These are phyloP conservation scores for Vanderwaltozyma yarrowii DNA, from an alignment of 805 yeast genomes.

Conservation along the genomic window DNA sequence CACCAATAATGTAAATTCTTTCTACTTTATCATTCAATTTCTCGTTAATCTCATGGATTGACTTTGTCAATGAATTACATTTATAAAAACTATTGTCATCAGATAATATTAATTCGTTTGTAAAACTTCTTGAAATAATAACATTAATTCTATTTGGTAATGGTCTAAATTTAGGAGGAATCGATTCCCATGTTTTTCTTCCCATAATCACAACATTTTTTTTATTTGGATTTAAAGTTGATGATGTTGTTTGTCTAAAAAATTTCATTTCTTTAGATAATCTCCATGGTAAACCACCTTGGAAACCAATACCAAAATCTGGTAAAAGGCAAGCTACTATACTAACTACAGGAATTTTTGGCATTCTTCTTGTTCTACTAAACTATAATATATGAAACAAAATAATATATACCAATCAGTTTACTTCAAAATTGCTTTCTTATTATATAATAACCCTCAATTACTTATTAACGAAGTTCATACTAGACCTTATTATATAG, in stretches of 20 bases:
- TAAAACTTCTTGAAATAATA: slow-evolving; percentile 48
- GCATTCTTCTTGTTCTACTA: neutral
- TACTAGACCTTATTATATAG: too few species aligned
- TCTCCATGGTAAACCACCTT: slow-evolving; percentile 83
- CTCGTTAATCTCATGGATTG: slow-evolving; percentile 28
- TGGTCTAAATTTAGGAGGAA: slow-evolving; percentile 78
- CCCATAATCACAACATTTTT: slow-evolving; percentile 90
- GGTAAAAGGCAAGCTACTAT: slow-evolving; percentile 85
- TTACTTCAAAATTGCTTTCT: too few species aligned
- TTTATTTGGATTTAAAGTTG: slow-evolving; percentile 26
- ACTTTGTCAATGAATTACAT: slow-evolving; percentile 36
- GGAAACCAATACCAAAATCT: slow-evolving; percentile 70
- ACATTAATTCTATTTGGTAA: slow-evolving; percentile 66
- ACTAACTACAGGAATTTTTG: slow-evolving; percentile 38
- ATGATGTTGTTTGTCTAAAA: slow-evolving; percentile 64
- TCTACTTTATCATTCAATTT: slow-evolving; percentile 29
- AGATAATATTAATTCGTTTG: slow-evolving; percentile 1
- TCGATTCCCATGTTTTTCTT: slow-evolving; percentile 90
- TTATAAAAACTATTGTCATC: slow-evolving; percentile 7
- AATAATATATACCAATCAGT: too few species aligned
- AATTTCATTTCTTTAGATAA: slow-evolving; percentile 75
- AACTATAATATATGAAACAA: too few species aligned
- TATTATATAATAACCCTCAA: too few species aligned
- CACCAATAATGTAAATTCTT: slow-evolving; percentile 79
- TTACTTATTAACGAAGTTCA: too few species aligned